Evolutionary conservation across 2,329 filamentous ascomycete species (phyloP).

Genomic region (Malbranchea zuffiana): DNA sequence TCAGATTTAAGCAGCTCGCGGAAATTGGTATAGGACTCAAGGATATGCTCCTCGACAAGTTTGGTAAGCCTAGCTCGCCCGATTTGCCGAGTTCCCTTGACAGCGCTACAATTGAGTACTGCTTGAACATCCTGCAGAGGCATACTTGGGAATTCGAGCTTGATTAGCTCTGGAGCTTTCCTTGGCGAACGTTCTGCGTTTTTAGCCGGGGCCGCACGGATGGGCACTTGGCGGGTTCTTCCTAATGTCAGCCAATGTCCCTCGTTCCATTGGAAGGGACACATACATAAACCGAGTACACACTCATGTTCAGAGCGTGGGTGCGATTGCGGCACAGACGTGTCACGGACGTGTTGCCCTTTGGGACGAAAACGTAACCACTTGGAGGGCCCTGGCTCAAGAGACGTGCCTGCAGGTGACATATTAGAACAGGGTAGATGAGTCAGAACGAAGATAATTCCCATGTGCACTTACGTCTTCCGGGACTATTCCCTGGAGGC

Average conservation of each 20-base stretch:
- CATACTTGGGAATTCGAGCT: conserved; percentile 29
- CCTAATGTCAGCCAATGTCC: no score
- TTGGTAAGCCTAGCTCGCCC: conserved; percentile 23
- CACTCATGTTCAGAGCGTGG: conserved; percentile 21
- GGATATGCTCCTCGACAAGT: conserved; percentile 36
- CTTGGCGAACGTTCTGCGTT: no score
- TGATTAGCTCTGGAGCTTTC: conserved; percentile 22
- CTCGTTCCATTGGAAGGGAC: no score
- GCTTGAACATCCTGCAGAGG: conserved; percentile 23
- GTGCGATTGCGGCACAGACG: conserved; percentile 31
- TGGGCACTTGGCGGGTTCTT: no score
- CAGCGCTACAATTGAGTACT: conserved; percentile 30
- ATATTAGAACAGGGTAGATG: no score
- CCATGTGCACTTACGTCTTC: no score
- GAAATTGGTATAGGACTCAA: no score
- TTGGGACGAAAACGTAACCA: conserved; percentile 32
- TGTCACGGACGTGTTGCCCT: conserved; percentile 36
- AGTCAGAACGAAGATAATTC: no score
- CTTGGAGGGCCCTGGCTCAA: conserved; percentile 20
- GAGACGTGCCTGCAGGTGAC: conserved; percentile 25
- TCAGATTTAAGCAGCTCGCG: no score
- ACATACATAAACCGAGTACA: conserved; percentile 33
- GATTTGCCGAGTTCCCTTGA: conserved; percentile 31
- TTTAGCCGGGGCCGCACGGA: no score
- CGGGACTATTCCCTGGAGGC: no score